Evolutionary conservation across 2,329 filamentous ascomycete genomes (phyloP).

Genomic region (Monilinia vaccinii-corymbosi): DNA sequence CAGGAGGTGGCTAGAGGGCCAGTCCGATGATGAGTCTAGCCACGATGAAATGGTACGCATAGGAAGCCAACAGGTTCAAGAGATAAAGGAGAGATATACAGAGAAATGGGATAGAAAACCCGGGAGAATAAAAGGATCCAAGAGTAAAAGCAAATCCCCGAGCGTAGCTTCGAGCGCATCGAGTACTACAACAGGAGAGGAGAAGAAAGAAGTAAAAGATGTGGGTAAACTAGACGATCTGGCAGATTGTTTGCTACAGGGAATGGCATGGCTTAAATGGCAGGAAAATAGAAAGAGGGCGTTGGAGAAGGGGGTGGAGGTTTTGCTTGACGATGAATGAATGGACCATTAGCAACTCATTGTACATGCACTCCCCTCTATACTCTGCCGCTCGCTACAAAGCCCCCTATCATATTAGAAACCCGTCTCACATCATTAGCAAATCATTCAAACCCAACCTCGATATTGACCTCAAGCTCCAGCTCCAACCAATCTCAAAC

Average conservation of each 20-base stretch:
- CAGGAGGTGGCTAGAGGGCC: conserved; percentile 38
- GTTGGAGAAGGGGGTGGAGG: conserved; percentile 27
- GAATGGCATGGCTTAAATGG: conserved; percentile 69
- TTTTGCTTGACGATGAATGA: conserved; percentile 19
- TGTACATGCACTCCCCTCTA: background rate
- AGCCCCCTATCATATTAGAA: background rate
- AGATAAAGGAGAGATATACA: conserved; percentile 31
- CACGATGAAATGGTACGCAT: conserved; percentile 24
- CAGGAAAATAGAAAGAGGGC: conserved; percentile 45
- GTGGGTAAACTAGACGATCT: conserved; percentile 68
- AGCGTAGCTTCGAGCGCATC: background rate
- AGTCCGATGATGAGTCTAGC: conserved; percentile 10
- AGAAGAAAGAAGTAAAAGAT: conserved; percentile 13
- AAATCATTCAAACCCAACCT: too few species aligned
- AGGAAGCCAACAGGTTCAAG: conserved; percentile 29
- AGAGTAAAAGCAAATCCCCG: conserved; percentile 7
- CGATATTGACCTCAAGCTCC: too few species aligned
- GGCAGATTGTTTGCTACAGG: conserved; percentile 71
- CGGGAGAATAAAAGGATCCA: conserved; percentile 25
- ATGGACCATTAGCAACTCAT: background rate
- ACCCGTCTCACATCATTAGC: background rate
- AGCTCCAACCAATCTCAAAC: too few species aligned
- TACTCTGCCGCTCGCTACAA: background rate
- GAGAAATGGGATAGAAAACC: conserved; percentile 26
- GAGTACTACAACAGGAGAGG: too few species aligned